Base-by-base conservation (phyloP, 2,329 filamentous ascomycete genomes). In the Orbilia quercus region DNA sequence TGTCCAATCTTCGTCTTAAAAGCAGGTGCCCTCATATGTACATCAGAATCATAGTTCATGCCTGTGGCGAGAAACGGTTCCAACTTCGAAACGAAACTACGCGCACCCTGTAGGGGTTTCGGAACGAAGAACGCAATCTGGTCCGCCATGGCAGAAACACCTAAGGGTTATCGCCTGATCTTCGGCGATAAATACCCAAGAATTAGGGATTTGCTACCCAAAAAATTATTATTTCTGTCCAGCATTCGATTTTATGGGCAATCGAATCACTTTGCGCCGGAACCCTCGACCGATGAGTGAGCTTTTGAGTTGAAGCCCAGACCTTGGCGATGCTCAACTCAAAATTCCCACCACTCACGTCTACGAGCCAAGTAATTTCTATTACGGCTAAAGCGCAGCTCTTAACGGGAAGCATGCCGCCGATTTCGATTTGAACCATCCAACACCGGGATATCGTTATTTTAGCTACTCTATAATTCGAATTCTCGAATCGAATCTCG, bases 331-430 rank as follows among this genome's bases (percentile, higher is more conserved):
- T 1, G 18, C 25, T 42, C n/a, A 38, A n/a, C 12, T 20, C 3
- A 51, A 22, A 69, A 59, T 51, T 54, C 31, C 64, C 64, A 69
- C 64, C 53, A 69, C 25, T 69, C 38, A 69, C 34, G 23, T 34
- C 12, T 12, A 38, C 25, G 25, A 40, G 55, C 64, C 64, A 69
- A 69, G 48, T 12, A 28, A 34, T 44, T 9, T 48, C 14, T 23
- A 5, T 4, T n/a, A 48, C 44, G 60, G 50, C 18, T 50, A 38
- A 55, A 34, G 18, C 28, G 51, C 51, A 20, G 16, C 4, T 45
- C 14, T 6, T 31, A 12, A 16, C 25, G 16, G 34, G 6, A 4
- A 22, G 18, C 5, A 48, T 48, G 28, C 28, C 28, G 28, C 28
- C 28, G 28, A 31, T 5, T 31, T n/a, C n/a, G 9, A 9, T 31